phyloP scores from a whole-genome alignment of 768 basidiomycete species.

The Trametes maxima region DNA sequence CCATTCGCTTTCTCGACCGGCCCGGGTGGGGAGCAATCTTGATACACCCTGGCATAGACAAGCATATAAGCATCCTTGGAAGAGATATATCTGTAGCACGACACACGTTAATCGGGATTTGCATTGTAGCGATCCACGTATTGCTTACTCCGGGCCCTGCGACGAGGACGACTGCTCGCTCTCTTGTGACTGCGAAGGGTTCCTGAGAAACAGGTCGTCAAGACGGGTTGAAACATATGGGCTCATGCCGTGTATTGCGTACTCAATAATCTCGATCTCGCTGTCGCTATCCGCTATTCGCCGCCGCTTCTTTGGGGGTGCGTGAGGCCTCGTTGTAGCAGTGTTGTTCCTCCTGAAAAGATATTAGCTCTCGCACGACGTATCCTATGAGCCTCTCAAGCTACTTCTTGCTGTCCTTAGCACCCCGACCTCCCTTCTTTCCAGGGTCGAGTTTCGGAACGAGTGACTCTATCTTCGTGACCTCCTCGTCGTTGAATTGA shows the following conservation, averaged over 20 bases:
- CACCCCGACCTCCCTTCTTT: conserved; percentile 35
- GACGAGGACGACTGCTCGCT: background rate
- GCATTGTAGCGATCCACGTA: background rate
- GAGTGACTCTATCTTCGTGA: conserved; percentile 62
- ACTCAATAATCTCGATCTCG: conserved; percentile 31
- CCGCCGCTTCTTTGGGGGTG: conserved; percentile 47
- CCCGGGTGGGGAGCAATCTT: conserved; percentile 19
- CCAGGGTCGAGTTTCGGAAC: conserved; percentile 44
- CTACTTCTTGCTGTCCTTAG: conserved; percentile 34
- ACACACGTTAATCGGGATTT: background rate
- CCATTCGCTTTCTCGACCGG: background rate
- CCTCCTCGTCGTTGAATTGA: conserved; percentile 89
- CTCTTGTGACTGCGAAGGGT: conserved; percentile 2
- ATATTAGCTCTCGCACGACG: background rate
- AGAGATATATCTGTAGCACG: conserved; percentile 42
- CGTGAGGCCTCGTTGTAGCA: background rate
- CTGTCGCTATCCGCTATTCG: conserved; percentile 42
- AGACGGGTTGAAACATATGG: no score
- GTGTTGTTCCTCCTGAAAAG: conserved; percentile 4
- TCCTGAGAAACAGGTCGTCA: background rate
- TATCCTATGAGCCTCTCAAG: background rate
- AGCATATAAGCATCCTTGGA: conserved; percentile 96
- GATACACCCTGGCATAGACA: conserved; percentile 66
- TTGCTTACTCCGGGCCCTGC: conserved; percentile 17
- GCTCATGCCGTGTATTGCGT: background rate